Conservation (phyloP, 345 rosid genomes). For the Hypericum perforatum region DNA sequence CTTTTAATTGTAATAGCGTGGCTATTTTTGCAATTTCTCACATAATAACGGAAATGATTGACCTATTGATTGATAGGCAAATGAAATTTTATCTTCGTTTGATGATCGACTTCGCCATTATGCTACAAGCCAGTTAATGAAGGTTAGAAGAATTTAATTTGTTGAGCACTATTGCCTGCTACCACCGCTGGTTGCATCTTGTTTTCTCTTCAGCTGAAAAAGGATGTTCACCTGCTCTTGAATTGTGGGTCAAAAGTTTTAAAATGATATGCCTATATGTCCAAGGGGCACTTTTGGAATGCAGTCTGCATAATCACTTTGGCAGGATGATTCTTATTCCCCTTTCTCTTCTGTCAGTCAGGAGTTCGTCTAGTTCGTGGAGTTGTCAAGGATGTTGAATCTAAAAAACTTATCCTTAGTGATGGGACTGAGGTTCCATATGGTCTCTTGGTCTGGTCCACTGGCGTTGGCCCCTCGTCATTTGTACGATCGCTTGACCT, state of each 20-base stretch:
- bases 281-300: not conserved
- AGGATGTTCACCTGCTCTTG: not conserved
- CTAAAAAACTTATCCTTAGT: not conserved
- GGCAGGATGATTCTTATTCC: not conserved
- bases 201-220: not conserved
- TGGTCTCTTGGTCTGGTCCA: conserved; percentile 1
- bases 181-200: not conserved
- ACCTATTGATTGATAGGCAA: conserved; percentile 42
- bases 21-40: too few species aligned
- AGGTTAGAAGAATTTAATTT: conserved; percentile 25
- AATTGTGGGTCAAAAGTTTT: too few species aligned
- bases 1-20: too few species aligned
- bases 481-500: too few species aligned
- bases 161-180: not conserved
- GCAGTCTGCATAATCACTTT: not conserved
- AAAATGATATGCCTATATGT: too few species aligned
- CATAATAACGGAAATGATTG: too few species aligned
- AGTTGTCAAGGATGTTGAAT: not conserved
- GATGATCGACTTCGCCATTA: conserved; percentile 55
- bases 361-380: not conserved
- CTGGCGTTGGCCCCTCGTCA: not conserved
- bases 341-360: conserved; percentile 1
- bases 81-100: conserved; percentile 68
- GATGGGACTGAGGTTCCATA: not conserved
- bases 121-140: conserved; percentile 54